Conservation (phyloP, 345 rosid species). For the Mercurialis annua region DNA sequence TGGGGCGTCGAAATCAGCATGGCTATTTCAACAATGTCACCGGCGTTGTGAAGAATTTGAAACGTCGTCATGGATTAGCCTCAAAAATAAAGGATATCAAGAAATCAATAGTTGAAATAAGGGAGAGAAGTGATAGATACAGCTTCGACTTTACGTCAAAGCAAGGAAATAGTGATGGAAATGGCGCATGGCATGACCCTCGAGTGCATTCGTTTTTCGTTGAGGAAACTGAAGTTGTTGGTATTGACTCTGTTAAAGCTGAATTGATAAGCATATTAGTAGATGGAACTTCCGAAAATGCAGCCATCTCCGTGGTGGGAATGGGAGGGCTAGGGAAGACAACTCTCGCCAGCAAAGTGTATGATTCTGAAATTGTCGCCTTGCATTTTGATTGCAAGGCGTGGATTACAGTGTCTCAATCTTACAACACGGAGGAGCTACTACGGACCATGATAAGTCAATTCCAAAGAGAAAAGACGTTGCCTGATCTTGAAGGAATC, state of each 20-base stretch:
- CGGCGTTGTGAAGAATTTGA: conserved; percentile 25
- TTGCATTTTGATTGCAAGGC: conserved; percentile 24
- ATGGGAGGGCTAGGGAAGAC: conserved; percentile 50
- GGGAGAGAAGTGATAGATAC: conserved; percentile 5
- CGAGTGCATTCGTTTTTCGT: conserved; percentile 27
- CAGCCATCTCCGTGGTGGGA: conserved; percentile 30
- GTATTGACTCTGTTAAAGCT: conserved; percentile 31
- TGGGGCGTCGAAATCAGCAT: conserved; percentile 9
- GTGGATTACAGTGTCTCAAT: conserved; percentile 34
- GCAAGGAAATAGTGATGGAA: conserved; percentile 15
- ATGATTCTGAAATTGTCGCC: conserved; percentile 24
- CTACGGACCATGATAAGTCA: conserved; percentile 23
- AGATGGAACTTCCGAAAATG: conserved; percentile 11
- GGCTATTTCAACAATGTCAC: conserved; percentile 12
- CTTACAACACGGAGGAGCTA: conserved; percentile 22
- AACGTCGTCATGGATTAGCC: conserved; percentile 22
- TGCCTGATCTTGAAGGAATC: conserved; percentile 27
- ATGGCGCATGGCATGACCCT: conserved; percentile 11
- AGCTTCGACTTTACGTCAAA: conserved; percentile 4
- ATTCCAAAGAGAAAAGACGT: conserved; percentile 19
- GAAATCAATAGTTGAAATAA: conserved; percentile 10
- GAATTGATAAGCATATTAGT: conserved; percentile 22
- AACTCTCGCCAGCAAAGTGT: conserved; percentile 39
- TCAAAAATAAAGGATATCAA: conserved; percentile 21
- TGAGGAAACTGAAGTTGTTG: conserved; percentile 36